Percentiles rank a stretch among this genome's conserved stretches.
Evolutionary conservation across 2,329 filamentous ascomycete species (phyloP).

Genomic region (Colletotrichum horii): DNA sequence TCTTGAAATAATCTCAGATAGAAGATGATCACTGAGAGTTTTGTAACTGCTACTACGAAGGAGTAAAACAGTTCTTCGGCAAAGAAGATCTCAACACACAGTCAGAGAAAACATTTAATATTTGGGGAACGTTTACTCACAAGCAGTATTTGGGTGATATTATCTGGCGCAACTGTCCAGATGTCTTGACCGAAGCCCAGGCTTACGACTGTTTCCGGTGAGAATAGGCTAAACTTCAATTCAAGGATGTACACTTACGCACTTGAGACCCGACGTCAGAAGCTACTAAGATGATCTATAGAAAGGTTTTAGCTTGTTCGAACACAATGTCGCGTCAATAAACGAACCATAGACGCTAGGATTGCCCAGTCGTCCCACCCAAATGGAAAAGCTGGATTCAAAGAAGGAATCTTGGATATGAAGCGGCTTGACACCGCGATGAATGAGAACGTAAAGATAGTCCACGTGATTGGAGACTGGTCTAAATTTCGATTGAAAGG

Average conservation of each 20-base stretch:
- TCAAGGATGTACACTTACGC: background rate
- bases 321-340: background rate
- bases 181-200: background rate
- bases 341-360: background rate
- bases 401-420: background rate
- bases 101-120: background rate
- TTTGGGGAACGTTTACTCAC: background rate
- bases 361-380: background rate
- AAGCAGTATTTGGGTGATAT: slow-evolving; percentile 5
- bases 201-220: background rate
- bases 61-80: background rate
- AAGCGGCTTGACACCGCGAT: background rate
- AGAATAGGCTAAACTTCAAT: background rate
- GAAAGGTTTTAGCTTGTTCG: background rate
- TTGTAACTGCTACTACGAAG: background rate
- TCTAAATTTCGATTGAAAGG: background rate
- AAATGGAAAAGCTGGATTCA: background rate
- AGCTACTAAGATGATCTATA: background rate
- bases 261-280: background rate
- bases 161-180: background rate
- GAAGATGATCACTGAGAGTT: slow-evolving; percentile 3
- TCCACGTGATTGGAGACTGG: slow-evolving; percentile 2
- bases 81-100: background rate
- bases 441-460: background rate
- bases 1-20: background rate